phyloP scores from a whole-genome alignment of 176 grass and related monocot species.

The Carex kokanica region DNA sequence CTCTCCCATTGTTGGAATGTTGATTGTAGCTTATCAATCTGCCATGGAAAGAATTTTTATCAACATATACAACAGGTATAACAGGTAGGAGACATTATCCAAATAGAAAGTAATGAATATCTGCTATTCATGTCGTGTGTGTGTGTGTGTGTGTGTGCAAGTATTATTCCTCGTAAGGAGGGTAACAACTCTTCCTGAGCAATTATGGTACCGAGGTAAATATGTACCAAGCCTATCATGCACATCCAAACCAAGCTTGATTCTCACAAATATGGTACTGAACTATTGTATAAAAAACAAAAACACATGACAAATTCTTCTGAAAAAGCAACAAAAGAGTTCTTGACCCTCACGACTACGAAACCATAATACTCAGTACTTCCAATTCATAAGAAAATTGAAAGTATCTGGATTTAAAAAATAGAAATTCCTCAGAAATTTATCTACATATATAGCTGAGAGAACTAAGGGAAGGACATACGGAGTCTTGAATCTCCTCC shows the following conservation, averaged over 20 bases:
- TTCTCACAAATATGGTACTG: background rate
- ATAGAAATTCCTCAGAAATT: background rate
- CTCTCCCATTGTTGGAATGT: constrained; percentile 81
- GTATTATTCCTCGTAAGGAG: background rate
- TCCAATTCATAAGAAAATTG: background rate
- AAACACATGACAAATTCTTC: background rate
- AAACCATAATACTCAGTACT: background rate
- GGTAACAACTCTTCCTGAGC: background rate
- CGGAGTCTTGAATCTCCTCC: constrained; percentile 93
- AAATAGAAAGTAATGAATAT: background rate
- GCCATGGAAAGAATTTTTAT: constrained; percentile 10
- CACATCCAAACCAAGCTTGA: background rate
- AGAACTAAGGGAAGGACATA: constrained; percentile 30
- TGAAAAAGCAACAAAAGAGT: background rate
- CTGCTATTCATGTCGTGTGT: background rate
- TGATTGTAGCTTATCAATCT: constrained; percentile 82
- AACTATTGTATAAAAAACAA: constrained; percentile 4
- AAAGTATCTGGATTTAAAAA: background rate
- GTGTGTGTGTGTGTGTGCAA: background rate
- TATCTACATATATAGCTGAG: background rate
- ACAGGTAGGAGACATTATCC: background rate
- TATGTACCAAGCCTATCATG: background rate
- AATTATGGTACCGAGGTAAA: background rate
- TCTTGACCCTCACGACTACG: background rate
- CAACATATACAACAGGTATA: background rate